These are phyloP conservation scores for Nemophila menziesii DNA, from an alignment of 257 asterid species.

Conservation along the genomic window DNA sequence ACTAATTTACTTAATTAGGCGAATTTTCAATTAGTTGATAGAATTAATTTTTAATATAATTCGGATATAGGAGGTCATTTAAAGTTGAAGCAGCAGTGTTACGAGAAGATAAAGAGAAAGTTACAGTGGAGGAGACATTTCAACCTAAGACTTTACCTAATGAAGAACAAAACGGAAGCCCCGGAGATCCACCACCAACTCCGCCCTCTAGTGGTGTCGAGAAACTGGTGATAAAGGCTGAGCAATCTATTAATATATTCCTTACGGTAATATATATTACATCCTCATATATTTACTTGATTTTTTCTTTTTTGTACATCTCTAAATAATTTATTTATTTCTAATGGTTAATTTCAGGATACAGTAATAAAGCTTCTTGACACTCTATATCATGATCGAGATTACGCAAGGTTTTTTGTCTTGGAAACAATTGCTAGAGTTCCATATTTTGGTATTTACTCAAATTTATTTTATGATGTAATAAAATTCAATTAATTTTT, in stretches of 20 bases:
- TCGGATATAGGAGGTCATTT: slow-evolving; percentile 23
- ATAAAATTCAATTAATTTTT: neutral
- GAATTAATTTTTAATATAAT: slow-evolving; percentile 4
- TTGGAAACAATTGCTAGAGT: slow-evolving; percentile 98
- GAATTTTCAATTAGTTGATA: too few species aligned
- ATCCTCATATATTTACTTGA: neutral
- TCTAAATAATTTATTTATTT: neutral
- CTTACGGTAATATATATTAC: slow-evolving; percentile 53
- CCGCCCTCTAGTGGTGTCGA: slow-evolving; percentile 44
- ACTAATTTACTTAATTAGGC: too few species aligned
- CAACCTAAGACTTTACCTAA: slow-evolving; percentile 46
- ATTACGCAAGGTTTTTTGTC: slow-evolving; percentile 83
- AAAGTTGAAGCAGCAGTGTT: slow-evolving; percentile 51
- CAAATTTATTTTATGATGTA: neutral
- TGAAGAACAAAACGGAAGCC: slow-evolving; percentile 30
- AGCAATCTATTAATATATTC: slow-evolving; percentile 77
- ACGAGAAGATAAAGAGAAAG: slow-evolving; percentile 70
- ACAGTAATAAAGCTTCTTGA: slow-evolving; percentile 86
- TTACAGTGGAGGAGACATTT: slow-evolving; percentile 57
- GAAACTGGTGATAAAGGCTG: slow-evolving; percentile 58
- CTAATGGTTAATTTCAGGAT: slow-evolving; percentile 40
- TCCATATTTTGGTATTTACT: slow-evolving; percentile 85
- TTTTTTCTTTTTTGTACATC: neutral
- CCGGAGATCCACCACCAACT: slow-evolving; percentile 25
- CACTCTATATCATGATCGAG: slow-evolving; percentile 65